Evolutionary conservation across 106 monocot genomes (phyloP).

Genomic region (Vanilla planifolia): DNA sequence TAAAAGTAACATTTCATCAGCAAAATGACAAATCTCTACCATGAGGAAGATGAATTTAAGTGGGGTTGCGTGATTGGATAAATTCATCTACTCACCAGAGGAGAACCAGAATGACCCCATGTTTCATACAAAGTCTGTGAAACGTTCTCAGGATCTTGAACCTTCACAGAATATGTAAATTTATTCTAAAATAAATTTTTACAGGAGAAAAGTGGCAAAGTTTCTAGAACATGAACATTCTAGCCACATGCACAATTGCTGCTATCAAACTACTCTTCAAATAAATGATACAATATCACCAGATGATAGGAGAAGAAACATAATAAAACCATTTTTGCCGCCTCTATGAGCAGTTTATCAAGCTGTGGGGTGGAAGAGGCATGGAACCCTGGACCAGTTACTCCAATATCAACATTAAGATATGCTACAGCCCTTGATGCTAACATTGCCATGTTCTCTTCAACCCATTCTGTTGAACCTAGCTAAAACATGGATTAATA

Average conservation of each 20-base stretch:
- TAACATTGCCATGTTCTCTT: conserved; percentile 58
- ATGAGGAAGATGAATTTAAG: neutral
- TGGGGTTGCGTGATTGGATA: neutral
- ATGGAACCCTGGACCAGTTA: conserved; percentile 51
- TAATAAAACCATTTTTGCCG: conserved; percentile 33
- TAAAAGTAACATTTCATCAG: neutral
- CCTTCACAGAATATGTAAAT: conserved; percentile 27
- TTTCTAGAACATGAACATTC: neutral
- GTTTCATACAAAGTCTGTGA: conserved; percentile 62
- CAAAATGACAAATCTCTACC: neutral
- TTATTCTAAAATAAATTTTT: neutral
- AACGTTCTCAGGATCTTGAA: conserved; percentile 72
- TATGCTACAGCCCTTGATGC: conserved; percentile 57
- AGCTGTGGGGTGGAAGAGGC: conserved; percentile 59
- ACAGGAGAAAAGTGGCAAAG: neutral
- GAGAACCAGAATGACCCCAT: conserved; percentile 36
- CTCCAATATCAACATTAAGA: conserved; percentile 55
- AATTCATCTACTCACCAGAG: conserved; percentile 31
- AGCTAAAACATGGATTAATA: conserved; percentile 26
- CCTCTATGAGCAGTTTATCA: conserved; percentile 50
- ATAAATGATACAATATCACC: neutral
- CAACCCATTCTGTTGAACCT: conserved; percentile 85
- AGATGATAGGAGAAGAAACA: neutral
- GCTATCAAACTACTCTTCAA: no score
- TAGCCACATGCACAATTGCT: neutral